Conservation (phyloP, 805 yeast species). For the Kuraishia ogatae region DNA sequence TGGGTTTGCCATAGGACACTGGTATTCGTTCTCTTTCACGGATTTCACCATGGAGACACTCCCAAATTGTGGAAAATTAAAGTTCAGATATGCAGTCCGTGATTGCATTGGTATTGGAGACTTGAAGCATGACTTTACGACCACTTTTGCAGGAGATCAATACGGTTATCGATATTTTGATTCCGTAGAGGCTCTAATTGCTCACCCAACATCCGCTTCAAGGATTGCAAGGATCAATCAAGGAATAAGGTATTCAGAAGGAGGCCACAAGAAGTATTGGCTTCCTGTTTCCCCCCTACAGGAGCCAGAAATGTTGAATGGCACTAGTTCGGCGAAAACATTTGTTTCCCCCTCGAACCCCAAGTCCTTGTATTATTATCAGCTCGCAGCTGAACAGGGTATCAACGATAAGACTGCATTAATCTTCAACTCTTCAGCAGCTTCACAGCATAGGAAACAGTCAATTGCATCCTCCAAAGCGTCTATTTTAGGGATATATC, state of each 20-base stretch:
- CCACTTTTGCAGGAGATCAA: slow-evolving; percentile 57
- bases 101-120: slow-evolving; percentile 80
- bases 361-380: neutral
- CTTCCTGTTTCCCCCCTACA: slow-evolving; percentile 20
- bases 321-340: neutral
- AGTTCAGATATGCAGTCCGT: slow-evolving; percentile 51
- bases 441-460: slow-evolving; percentile 1
- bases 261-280: slow-evolving; percentile 85
- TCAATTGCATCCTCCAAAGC: slow-evolving; percentile 1
- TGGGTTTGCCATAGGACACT: slow-evolving; percentile 83
- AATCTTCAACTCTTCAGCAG: slow-evolving; percentile 1
- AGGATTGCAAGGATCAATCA: slow-evolving; percentile 65
- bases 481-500: neutral
- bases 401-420: slow-evolving; percentile 7
- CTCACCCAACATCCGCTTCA: slow-evolving; percentile 59
- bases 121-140: slow-evolving; percentile 67
- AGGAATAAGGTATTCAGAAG: slow-evolving; percentile 73
- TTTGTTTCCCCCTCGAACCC: slow-evolving; percentile 1
- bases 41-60: slow-evolving; percentile 56
- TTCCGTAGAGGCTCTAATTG: slow-evolving; percentile 60
- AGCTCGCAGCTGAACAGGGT: slow-evolving; percentile 9
- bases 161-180: slow-evolving; percentile 83
- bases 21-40: slow-evolving; percentile 71
- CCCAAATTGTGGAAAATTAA: slow-evolving; percentile 64
- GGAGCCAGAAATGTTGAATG: slow-evolving; percentile 7